Evolutionary conservation across 495 filamentous ascomycete species (phyloP).

Genomic region (Penicillium argentinense): DNA sequence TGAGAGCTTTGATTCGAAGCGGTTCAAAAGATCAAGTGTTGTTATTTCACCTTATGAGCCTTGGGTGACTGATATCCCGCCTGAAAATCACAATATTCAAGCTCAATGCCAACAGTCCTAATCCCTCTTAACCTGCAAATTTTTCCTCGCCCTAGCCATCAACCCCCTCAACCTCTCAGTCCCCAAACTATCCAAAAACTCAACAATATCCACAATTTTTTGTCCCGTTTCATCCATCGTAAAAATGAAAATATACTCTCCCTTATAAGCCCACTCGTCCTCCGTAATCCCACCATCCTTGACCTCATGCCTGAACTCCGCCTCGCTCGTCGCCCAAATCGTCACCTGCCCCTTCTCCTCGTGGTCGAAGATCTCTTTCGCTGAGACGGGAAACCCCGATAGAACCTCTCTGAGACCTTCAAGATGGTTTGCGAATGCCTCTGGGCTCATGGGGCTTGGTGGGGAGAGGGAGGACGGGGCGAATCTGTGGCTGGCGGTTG

Average conservation of each 20-base stretch:
- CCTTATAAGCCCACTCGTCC: slow-evolving; percentile 20
- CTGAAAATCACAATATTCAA: neutral
- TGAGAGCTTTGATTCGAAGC: no score
- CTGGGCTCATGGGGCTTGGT: slow-evolving; percentile 13
- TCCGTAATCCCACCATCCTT: slow-evolving; percentile 16
- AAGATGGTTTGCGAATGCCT: slow-evolving; percentile 16
- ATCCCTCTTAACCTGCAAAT: slow-evolving; percentile 4
- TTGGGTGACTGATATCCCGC: no score
- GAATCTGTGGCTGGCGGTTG: slow-evolving; percentile 20
- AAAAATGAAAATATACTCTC: slow-evolving; percentile 44
- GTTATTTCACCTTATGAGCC: no score
- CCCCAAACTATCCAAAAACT: slow-evolving; percentile 35
- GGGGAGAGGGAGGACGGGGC: slow-evolving; percentile 24
- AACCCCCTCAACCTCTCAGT: slow-evolving; percentile 4
- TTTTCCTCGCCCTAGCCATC: slow-evolving; percentile 4
- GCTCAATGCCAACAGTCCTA: slow-evolving; percentile 1
- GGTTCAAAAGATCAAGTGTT: neutral
- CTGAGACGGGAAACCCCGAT: slow-evolving; percentile 18
- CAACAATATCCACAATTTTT: slow-evolving; percentile 30
- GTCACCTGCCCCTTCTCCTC: slow-evolving; percentile 19
- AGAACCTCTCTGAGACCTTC: slow-evolving; percentile 15
- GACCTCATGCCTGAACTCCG: slow-evolving; percentile 13
- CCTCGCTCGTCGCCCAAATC: slow-evolving; percentile 25
- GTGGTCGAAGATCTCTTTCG: slow-evolving; percentile 27
- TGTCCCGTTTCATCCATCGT: slow-evolving; percentile 35